phyloP scores from a whole-genome alignment of 164 flowering plant genomes.

The Brasenia schreberi region DNA sequence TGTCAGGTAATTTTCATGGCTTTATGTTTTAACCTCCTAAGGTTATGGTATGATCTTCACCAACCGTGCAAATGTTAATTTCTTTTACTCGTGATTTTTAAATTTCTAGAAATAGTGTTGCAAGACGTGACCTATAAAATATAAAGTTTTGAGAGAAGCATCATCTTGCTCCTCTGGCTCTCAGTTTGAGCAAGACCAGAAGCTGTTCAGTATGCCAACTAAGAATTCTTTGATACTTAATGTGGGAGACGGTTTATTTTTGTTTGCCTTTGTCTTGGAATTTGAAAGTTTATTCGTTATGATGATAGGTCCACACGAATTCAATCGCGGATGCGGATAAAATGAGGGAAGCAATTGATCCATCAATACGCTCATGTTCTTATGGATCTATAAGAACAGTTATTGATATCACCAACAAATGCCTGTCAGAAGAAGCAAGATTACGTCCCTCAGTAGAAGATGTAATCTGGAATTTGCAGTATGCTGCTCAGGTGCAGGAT shows the following conservation, averaged over 20 bases:
- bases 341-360: constrained; percentile 32
- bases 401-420: constrained; percentile 44
- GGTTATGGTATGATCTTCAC: too few species aligned
- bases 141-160: too few species aligned
- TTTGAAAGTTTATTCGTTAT: neutral
- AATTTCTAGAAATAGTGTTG: too few species aligned
- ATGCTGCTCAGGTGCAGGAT: constrained; percentile 76
- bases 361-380: constrained; percentile 41
- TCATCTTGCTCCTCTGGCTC: too few species aligned
- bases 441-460: constrained; percentile 82
- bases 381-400: constrained; percentile 60
- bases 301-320: constrained; percentile 41
- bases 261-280: too few species aligned
- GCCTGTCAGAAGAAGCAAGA: constrained; percentile 35
- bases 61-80: too few species aligned
- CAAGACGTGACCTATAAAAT: too few species aligned
- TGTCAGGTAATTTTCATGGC: constrained; percentile 27
- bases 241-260: too few species aligned
- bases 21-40: neutral
- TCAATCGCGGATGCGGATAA: constrained; percentile 33
- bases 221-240: too few species aligned
- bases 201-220: too few species aligned
- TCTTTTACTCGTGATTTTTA: too few species aligned
- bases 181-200: too few species aligned
- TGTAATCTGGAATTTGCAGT: constrained; percentile 89